Conservation (phyloP, 129 eudicot species). For the Apium graveolens region DNA sequence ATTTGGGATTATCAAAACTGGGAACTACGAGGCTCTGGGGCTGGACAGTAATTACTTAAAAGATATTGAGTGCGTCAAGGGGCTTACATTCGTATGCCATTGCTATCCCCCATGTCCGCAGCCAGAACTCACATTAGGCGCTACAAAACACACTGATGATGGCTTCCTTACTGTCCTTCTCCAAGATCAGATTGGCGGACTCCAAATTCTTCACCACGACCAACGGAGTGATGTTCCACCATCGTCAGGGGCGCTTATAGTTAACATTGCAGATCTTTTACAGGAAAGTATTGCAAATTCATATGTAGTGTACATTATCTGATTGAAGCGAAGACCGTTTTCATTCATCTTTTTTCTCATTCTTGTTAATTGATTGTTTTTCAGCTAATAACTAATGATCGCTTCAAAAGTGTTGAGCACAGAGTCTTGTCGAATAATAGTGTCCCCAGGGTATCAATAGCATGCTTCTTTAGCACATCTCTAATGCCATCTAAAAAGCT, state of each 20-base stretch:
- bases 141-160: conserved; percentile 3
- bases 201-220: not conserved
- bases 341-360: not conserved
- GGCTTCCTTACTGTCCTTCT: not conserved
- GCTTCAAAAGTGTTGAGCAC: conserved; percentile 40
- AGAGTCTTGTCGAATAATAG: conserved; percentile 28
- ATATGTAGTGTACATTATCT: not conserved
- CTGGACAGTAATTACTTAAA: not conserved
- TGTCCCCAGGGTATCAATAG: conserved; percentile 48
- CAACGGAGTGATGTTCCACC: not conserved
- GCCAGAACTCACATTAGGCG: conserved; percentile 4
- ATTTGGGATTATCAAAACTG: no score
- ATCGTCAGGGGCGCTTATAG: not conserved
- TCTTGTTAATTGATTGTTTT: not conserved
- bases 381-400: conserved; percentile 45
- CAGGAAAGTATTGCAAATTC: no score
- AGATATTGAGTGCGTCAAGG: not conserved
- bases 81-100: not conserved
- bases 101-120: conserved; percentile 4
- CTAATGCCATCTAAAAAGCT: conserved; percentile 15
- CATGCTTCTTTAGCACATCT: conserved; percentile 36
- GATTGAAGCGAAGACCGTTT: not conserved
- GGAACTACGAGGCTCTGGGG: conserved; percentile 17
- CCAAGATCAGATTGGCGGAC: not conserved
- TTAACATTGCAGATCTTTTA: not conserved